Base-by-base conservation (phyloP, 805 yeast species). In the Pichia exigua region DNA sequence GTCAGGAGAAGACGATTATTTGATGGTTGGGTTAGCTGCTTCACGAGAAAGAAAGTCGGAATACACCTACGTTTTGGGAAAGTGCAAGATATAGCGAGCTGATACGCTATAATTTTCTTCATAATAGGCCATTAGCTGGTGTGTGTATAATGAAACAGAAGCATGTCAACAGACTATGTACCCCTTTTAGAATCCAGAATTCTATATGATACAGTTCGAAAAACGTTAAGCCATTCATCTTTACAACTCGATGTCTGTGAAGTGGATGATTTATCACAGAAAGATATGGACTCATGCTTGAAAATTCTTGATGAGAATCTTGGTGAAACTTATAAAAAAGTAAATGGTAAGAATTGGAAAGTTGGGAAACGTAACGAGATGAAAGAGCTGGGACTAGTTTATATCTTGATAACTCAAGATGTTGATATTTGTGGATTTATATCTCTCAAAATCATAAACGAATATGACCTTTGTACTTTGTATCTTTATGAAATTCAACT, bases 401-500 rank as follows among this genome's bases (percentile, higher is more conserved):
- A 76, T 53, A 59, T 74, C 0, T 61, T 72, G 57, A 67, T 75
- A 39, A 12, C 28, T 5, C 40, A 52, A 21, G 41, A 51, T 2
- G 51, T 46, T 2, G 42, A 56, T 8, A 40, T 73, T 1, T 61
- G 65, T 1, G 81, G 74, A 1, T 79, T 80, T 54, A 43, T 78
- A 13, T 77, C 83, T 1, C 60, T 78, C 49, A 71, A 72, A 55
- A 49, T 75, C n/a, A 73, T 77, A 0, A 35, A 55, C 10, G 80
- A 77, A 47, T 65, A 67, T 28, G 72, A 63, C 11, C 54, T 59
- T 9, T 62, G 68, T 46, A 74, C 73, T 17, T 51, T 81, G 10
- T 82, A 81, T 56, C 65, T 82, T 11, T 82, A 78, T 56, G 87
- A 82, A 59, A 75, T 82, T 39, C 87, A 82, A 50, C 62, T 81